Conservation (phyloP, 805 yeast genomes). For the Debaryomyces prosopidis region DNA sequence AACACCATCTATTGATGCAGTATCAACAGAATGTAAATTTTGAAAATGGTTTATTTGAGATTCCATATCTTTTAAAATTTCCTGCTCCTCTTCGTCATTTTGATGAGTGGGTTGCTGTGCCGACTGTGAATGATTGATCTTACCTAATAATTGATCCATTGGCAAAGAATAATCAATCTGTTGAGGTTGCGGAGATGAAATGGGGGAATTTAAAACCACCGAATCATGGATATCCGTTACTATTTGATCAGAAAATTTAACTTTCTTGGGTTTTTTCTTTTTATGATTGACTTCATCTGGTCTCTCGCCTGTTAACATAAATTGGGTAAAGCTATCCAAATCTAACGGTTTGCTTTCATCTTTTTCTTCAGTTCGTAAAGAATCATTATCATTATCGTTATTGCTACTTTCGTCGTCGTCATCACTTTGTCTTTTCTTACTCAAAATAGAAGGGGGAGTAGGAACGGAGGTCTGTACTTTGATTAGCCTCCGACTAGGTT, state of each 20-base stretch:
- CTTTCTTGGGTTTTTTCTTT: conserved; percentile 46
- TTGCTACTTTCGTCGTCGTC: conserved; percentile 24
- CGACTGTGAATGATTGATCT: conserved; percentile 24
- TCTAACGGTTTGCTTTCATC: conserved; percentile 51
- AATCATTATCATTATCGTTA: not conserved
- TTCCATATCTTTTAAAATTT: conserved; percentile 71
- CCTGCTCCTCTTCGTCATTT: conserved; percentile 62
- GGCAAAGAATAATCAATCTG: conserved; percentile 64
- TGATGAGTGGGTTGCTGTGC: conserved; percentile 9
- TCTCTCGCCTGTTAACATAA: conserved; percentile 78
- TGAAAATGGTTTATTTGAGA: conserved; percentile 69
- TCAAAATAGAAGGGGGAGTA: conserved; percentile 74
- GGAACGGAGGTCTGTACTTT: conserved; percentile 65
- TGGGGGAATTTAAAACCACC: conserved; percentile 15
- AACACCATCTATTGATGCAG: conserved; percentile 70
- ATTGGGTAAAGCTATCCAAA: conserved; percentile 81
- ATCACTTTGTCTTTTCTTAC: conserved; percentile 56
- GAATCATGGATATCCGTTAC: conserved; percentile 44
- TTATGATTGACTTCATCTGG: conserved; percentile 46
- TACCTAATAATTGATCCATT: conserved; percentile 69
- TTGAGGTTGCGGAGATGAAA: conserved; percentile 22
- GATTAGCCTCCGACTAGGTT: conserved; percentile 58
- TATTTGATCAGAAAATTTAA: conserved; percentile 71
- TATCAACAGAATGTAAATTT: conserved; percentile 71
- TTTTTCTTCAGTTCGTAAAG: not conserved